Evolutionary conservation across 495 filamentous ascomycete species (phyloP).

Genomic region (Aspergillus affinis): DNA sequence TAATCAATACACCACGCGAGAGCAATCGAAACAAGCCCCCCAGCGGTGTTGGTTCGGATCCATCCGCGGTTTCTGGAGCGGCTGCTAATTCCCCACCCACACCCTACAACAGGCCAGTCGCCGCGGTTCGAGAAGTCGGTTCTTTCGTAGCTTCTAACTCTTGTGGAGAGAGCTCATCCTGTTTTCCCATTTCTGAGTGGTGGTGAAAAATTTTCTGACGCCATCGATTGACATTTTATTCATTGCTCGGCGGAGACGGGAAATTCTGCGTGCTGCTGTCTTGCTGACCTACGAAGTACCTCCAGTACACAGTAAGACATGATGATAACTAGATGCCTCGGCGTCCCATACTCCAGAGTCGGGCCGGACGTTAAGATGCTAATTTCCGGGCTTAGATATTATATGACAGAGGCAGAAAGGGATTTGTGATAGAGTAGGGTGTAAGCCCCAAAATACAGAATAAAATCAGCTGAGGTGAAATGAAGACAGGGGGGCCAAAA

Average conservation of each 20-base stretch:
- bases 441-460: not conserved
- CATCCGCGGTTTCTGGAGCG: slow-evolving; percentile 25
- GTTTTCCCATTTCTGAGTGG: slow-evolving; percentile 16
- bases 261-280: not conserved
- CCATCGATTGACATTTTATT: slow-evolving; percentile 11
- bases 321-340: not conserved
- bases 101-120: slow-evolving; percentile 19
- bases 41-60: slow-evolving; percentile 24
- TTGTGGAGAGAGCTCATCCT: slow-evolving; percentile 23
- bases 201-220: slow-evolving; percentile 13
- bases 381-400: slow-evolving; percentile 2
- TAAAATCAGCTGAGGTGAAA: slow-evolving; percentile 1
- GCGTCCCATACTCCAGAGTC: not conserved
- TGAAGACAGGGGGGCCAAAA: not conserved
- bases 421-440: not conserved
- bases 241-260: not conserved
- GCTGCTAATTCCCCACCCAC: slow-evolving; percentile 19
- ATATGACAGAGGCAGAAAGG: not conserved
- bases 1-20: slow-evolving; percentile 20
- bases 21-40: slow-evolving; percentile 24
- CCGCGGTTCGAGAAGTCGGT: slow-evolving; percentile 20
- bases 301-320: not conserved
- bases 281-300: slow-evolving; percentile 3
- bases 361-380: not conserved
- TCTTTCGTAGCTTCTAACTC: slow-evolving; percentile 20